Evolutionary conservation across 768 basidiomycete genomes (phyloP).

Genomic region (Kockovaella imperatae): DNA sequence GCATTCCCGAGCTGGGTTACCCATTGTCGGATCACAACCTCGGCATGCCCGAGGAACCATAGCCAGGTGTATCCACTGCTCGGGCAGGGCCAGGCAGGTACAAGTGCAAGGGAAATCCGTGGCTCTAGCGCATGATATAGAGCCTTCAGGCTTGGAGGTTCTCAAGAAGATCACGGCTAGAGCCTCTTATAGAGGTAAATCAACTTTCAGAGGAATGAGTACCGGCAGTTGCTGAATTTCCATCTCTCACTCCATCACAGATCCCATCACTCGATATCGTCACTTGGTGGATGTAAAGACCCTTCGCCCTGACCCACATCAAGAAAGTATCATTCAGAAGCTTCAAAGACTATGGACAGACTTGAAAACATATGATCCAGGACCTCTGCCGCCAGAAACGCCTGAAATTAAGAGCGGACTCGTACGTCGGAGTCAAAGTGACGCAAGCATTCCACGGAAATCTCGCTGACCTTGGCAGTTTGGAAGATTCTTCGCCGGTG

Average conservation of each 20-base stretch:
- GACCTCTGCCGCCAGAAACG: conserved; percentile 51
- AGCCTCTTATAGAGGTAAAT: conserved; percentile 24
- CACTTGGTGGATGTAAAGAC: conserved; percentile 51
- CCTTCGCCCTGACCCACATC: conserved; percentile 70
- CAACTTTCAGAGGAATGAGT: too few species aligned
- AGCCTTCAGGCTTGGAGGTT: too few species aligned
- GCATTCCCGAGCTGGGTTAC: too few species aligned
- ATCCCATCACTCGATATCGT: conserved; percentile 47
- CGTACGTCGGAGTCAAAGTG: conserved; percentile 23
- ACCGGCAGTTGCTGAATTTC: too few species aligned
- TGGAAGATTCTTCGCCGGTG: conserved; percentile 21
- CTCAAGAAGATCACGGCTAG: too few species aligned
- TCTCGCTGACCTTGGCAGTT: conserved; percentile 9
- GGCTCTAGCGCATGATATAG: too few species aligned
- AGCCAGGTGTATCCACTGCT: too few species aligned
- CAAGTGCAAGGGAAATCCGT: too few species aligned
- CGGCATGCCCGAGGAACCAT: too few species aligned
- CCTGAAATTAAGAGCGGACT: conserved; percentile 25
- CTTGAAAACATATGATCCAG: conserved; percentile 63
- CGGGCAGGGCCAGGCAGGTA: too few species aligned
- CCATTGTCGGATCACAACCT: too few species aligned
- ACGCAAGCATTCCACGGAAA: background rate
- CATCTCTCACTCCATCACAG: too few species aligned
- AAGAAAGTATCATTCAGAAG: conserved; percentile 71
- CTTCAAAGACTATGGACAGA: conserved; percentile 72